Percentiles rank a stretch among this genome's conserved stretches.
These are phyloP conservation scores for Quercus lobata DNA, from an alignment of 331 rosid genomes.

Conservation along the genomic window DNA sequence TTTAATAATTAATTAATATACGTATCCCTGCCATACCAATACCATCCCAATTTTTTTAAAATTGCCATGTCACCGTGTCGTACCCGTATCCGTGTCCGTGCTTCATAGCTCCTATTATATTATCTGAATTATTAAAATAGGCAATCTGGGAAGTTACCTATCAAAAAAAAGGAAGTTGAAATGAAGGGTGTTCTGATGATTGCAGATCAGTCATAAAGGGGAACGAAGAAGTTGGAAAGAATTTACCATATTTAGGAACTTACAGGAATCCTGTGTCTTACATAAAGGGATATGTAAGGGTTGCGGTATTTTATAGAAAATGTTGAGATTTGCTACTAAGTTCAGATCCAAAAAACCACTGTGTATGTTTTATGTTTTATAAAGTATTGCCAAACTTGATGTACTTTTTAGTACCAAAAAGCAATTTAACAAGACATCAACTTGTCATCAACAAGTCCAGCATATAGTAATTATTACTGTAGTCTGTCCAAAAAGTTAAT, in stretches of 20 bases:
- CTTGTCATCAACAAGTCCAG: not conserved
- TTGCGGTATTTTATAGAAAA: too few relatives aligned
- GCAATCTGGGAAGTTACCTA: not conserved
- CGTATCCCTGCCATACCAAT: fast-evolving
- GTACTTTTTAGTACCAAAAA: not conserved
- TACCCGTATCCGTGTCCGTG: fast-evolving
- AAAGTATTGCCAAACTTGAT: too few relatives aligned
- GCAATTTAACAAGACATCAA: not conserved
- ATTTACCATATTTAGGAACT: not conserved
- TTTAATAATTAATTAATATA: too few relatives aligned
- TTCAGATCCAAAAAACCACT: too few relatives aligned
- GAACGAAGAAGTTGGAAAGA: not conserved
- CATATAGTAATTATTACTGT: not conserved
- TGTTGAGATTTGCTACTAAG: too few relatives aligned
- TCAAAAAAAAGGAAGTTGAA: not conserved
- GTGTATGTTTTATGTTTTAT: too few relatives aligned
- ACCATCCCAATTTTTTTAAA: too few relatives aligned
- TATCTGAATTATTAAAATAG: not conserved
- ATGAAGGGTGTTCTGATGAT: not conserved
- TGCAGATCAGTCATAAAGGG: not conserved
- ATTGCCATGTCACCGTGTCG: too few relatives aligned
- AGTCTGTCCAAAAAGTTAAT: not conserved
- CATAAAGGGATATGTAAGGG: too few relatives aligned
- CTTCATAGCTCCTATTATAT: not conserved
- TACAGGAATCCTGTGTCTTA: not conserved